Evolutionary conservation across 2,329 filamentous ascomycete genomes (phyloP), one percentile per base, ranked within the genome.

Genomic region (Colletotrichum sp.): DNA sequence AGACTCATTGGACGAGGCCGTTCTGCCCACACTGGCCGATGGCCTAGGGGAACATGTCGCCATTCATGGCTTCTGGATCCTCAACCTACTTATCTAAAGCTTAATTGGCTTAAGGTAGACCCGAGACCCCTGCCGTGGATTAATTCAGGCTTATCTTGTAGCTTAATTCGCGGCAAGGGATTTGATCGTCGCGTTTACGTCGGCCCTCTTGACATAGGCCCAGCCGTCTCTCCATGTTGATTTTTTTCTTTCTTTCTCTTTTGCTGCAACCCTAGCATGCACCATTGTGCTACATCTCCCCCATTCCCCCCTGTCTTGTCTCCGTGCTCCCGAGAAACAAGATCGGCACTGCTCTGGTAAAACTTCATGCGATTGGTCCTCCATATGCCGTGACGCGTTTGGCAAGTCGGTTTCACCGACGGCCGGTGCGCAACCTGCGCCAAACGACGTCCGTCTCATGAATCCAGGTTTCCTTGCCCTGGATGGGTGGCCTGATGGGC

Each of bases 401-500:
- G 16, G 54, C 58, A 29, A 31, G 33, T 70, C 54, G 36, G 67
- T 73, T 70, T 66, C 66, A 73, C 54, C 43, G 54, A 43, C 33
- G 12, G 61, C 55, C 70, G 38, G 61, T 65, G 71, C 71, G 38
- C 57, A 72, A 36, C 34, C 36, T 36, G 21, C 43, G 34, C 57
- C 72, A 67, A 67, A 72, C 69, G 54, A 58, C 6, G 57, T 47
- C 58, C 64, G 69, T 69, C 31, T 69, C 67, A 57, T 57, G 24
- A 24, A 34, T 24, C 51, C 24, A 31, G 38, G 38, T n/a, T 64
- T 21, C 27, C 34, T 31, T 47, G 61, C 36, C n/a, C n/a, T 34
- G 13, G 34, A 24, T 31, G 24, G 24, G 29, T 64, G 61, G 61
- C 61, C 61, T 31, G 43, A 47, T 47, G 36, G 24, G 24, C 43